These are phyloP conservation scores for Candida saitoana DNA, from an alignment of 805 yeast genomes.

Conservation along the genomic window DNA sequence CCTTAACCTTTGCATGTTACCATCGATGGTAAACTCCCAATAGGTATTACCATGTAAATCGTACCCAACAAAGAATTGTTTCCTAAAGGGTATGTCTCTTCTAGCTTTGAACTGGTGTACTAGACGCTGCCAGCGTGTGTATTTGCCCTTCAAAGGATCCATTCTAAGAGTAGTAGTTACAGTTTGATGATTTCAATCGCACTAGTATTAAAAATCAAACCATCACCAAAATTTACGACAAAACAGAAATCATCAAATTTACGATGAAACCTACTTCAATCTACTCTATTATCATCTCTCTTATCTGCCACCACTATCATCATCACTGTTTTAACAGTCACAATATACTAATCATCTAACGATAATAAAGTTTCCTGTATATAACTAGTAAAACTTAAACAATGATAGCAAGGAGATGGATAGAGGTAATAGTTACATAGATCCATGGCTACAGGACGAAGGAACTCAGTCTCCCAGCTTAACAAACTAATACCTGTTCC, in stretches of 20 bases:
- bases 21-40: slow-evolving; percentile 71
- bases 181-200: background rate
- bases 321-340: too few relatives aligned
- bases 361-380: too few relatives aligned
- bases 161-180: slow-evolving; percentile 16
- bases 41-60: slow-evolving; percentile 82
- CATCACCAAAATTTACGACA: too few relatives aligned
- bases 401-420: too few relatives aligned
- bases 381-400: too few relatives aligned
- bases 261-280: too few relatives aligned
- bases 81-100: slow-evolving; percentile 63
- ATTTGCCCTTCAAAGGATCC: slow-evolving; percentile 48
- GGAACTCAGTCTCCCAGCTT: slow-evolving; percentile 21
- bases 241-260: too few relatives aligned
- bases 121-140: slow-evolving; percentile 48
- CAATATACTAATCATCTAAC: too few relatives aligned
- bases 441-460: slow-evolving; percentile 9
- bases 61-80: slow-evolving; percentile 66
- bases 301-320: too few relatives aligned
- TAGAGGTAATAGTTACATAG: too few relatives aligned
- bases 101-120: slow-evolving; percentile 58
- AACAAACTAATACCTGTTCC: slow-evolving; percentile 36
- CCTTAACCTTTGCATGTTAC: slow-evolving; percentile 50
- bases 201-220: too few relatives aligned
- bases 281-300: too few relatives aligned